Conservation (phyloP, 2,329 filamentous ascomycete genomes). For the Pseudogymnoascus sp. region DNA sequence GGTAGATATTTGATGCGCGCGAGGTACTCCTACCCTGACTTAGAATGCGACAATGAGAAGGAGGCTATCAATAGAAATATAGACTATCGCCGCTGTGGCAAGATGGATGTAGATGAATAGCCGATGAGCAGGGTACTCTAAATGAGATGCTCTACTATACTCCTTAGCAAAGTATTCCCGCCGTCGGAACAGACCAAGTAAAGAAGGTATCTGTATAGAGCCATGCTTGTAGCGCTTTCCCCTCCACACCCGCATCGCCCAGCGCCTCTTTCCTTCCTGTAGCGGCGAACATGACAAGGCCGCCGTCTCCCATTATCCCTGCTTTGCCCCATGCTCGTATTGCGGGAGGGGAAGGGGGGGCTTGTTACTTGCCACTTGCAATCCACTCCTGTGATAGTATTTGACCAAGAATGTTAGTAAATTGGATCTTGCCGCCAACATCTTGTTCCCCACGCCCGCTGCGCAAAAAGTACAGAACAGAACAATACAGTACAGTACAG, state of each 20-base stretch:
- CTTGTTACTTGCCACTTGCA: background rate
- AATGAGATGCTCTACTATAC: background rate
- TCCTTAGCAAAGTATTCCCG: background rate
- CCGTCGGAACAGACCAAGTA: background rate
- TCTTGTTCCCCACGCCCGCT: background rate
- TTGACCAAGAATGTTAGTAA: slow-evolving; percentile 5
- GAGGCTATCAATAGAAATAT: background rate
- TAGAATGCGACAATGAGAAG: slow-evolving; percentile 2
- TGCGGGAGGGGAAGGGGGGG: background rate
- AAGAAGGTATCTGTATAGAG: background rate
- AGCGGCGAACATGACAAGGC: slow-evolving; percentile 7
- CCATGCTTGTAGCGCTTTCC: background rate
- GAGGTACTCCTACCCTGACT: background rate
- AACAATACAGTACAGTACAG: background rate
- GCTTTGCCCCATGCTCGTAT: background rate
- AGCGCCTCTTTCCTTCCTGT: slow-evolving; percentile 6
- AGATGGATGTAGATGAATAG: background rate
- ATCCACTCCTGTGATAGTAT: slow-evolving; percentile 5
- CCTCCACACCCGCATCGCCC: background rate
- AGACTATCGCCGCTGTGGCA: background rate
- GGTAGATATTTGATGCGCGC: background rate
- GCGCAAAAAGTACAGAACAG: background rate
- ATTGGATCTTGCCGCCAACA: background rate
- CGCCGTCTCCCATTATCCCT: background rate
- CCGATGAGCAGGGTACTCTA: background rate